Conservation (phyloP, 2,329 filamentous ascomycete species). For the Botrytis paeoniae region DNA sequence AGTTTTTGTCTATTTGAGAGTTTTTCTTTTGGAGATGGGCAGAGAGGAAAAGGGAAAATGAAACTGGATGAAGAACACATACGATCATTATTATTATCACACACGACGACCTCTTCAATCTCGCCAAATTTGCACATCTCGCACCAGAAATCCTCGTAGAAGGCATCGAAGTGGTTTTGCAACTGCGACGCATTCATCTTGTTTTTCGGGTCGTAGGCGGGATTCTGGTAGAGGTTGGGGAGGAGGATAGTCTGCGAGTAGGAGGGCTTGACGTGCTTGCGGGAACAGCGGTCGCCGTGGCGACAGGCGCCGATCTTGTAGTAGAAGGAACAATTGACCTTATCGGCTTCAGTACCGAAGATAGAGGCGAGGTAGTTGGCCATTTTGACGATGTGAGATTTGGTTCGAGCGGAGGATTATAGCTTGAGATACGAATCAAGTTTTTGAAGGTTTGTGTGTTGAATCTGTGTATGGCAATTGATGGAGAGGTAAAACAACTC, state of each 20-base stretch:
- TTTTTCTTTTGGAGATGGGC: background rate
- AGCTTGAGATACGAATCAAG: background rate
- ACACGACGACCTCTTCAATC: constrained; percentile 95
- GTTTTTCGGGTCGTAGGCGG: constrained; percentile 91
- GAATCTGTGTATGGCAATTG: background rate
- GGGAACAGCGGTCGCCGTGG: constrained; percentile 95
- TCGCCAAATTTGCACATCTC: constrained; percentile 99
- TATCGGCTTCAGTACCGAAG: constrained; percentile 99
- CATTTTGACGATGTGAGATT: constrained; percentile 51
- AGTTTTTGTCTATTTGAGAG: constrained; percentile 24
- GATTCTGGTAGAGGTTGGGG: constrained; percentile 98
- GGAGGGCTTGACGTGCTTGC: constrained; percentile 98
- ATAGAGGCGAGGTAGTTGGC: constrained; percentile 99
- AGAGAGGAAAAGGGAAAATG: background rate
- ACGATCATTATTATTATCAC: constrained; percentile 95
- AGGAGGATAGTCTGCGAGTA: constrained; percentile 98
- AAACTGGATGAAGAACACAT: background rate
- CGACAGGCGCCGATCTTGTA: constrained; percentile 99
- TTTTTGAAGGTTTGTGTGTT: background rate
- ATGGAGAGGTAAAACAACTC: background rate
- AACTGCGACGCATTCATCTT: constrained; percentile 96
- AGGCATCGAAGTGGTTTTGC: constrained; percentile 99
- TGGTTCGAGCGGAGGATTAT: background rate
- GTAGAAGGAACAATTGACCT: constrained; percentile 99
- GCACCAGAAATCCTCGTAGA: constrained; percentile 99